Base-by-base conservation (phyloP, 495 filamentous ascomycete genomes). In the Xylaria venustula region DNA sequence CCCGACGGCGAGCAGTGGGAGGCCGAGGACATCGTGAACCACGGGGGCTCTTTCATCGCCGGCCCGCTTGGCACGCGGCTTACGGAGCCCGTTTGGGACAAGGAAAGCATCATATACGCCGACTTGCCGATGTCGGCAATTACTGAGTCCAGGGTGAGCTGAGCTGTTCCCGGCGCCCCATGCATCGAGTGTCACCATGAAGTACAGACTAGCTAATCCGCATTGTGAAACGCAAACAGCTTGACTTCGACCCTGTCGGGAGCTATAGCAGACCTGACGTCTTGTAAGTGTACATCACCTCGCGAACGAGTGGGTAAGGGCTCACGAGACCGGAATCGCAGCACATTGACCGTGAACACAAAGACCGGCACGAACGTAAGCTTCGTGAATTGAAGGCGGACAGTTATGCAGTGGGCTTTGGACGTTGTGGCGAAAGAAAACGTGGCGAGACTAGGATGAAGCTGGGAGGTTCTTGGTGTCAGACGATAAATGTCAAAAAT, bases 161-260 rank as follows among this genome's bases (percentile, higher is more conserved):
- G 42, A 26, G 41, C 40, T 23, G 34, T 36, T 17, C 3, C 3
- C 25, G 17, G 34, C 49, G 7, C 9, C 19, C n/a, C 23, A n/a
- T 28, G 20, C 14, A 40, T 5, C 34, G 9, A 14, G 30, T 17
- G 20, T 1, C n/a, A 8, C 11, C 25, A 15, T 4, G 19, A 37
- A 20, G 11, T 17, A 44, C 37, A 19, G 9, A 41, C 4, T 25
- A 4, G 25, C 47, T 40, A 19, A 60, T 5, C 36, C 1, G 20
- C 8, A n/a, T 19, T 32, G 6, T 34, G 57, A 17, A 44, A 50
- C 23, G 7, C 14, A 6, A 41, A 23, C 52, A 76, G 75, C 71
- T 76, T 54, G 75, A 78, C 50, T 78, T 78, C 51, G 75, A 78
- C 59, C 68, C 73, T 0, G 73, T 78, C 28, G 74, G 74, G 57